Evolutionary conservation across 805 yeast species (phyloP), one percentile per base, ranked within the genome.

Genomic region (Candida patagonica): DNA sequence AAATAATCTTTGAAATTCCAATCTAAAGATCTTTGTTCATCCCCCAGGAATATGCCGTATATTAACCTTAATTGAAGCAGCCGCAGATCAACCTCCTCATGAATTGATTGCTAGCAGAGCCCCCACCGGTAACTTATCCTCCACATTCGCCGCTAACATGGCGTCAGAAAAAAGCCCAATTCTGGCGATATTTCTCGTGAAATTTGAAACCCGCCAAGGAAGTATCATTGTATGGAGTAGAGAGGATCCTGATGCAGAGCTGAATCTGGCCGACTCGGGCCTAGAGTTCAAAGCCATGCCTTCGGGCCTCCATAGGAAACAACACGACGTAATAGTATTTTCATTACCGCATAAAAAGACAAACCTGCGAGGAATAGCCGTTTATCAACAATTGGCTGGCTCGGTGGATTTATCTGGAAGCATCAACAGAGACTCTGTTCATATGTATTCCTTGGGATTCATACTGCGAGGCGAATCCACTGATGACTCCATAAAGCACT

Each of bases 201-300:
- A 71, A 46, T 75, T 75, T 50, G 76, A 75, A 49, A 71, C 70
- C 12, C 66, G 65, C 25, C 55, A 64, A 1, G 81, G 81, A 1
- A 67, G 71, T 47, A 68, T 63, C 37, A 45, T 71, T 26, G 64
- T 61, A 39, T 71, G 77, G 76, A 57, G 61, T 43, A 33, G 16
- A 20, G n/a, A 20, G 20, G 37, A 33, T 33, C 19, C 27, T n/a
- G 27, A 19, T 6, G 27, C 16, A 6, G 27, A 33, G 10, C 13
- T 33, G 9, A 29, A 3, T 15, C 13, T 29, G 3, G 31, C 20
- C 31, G 6, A 29, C 15, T 8, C 12, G 23, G 69, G 70, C 9
- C 52, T 79, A 3, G 87, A 80, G 56, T 79, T 69, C 58, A 73
- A 75, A 47, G 64, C 78, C n/a, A 58, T 80, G 32, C 87, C 87